Evolutionary conservation across 148 eudicot species (phyloP).

Genomic region (Euryodendron excelsum): DNA sequence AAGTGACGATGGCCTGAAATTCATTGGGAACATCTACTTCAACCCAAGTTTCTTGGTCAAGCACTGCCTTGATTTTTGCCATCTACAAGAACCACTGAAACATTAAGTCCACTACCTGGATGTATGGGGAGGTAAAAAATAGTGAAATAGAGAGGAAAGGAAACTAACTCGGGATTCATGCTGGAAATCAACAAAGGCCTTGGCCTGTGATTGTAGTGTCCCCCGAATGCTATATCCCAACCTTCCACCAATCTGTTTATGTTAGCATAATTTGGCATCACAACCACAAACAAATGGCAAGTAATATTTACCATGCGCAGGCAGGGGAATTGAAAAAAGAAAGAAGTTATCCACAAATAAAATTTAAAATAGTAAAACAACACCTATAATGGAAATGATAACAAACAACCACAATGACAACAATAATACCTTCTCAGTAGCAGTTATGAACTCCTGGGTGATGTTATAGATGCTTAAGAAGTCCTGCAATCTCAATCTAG

Average conservation of each 20-base stretch:
- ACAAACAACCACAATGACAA: background rate
- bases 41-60: conserved; percentile 98
- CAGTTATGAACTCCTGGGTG: conserved; percentile 83
- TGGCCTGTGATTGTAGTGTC: conserved; percentile 92
- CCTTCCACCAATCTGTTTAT: conserved; percentile 97
- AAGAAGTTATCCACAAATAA: background rate
- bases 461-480: conserved; percentile 72
- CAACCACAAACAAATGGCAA: conserved; percentile 19
- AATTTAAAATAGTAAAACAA: background rate
- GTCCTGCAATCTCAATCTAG: conserved; percentile 80
- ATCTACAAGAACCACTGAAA: conserved; percentile 51
- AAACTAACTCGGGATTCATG: conserved; percentile 88
- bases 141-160: conserved; percentile 6
- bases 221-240: conserved; percentile 97
- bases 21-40: conserved; percentile 96
- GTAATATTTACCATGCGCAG: background rate
- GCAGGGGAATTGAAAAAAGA: background rate
- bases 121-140: background rate
- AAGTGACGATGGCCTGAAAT: conserved; percentile 79
- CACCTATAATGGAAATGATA: background rate
- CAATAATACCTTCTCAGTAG: conserved; percentile 77
- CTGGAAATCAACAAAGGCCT: conserved; percentile 90
- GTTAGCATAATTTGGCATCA: conserved; percentile 34
- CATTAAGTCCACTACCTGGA: conserved; percentile 11
- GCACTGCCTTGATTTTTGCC: conserved; percentile 80